Evolutionary conservation across 768 basidiomycete genomes (phyloP), one percentile per base, ranked within the genome.

Genomic region (Sporobolomyces pararoseus): DNA sequence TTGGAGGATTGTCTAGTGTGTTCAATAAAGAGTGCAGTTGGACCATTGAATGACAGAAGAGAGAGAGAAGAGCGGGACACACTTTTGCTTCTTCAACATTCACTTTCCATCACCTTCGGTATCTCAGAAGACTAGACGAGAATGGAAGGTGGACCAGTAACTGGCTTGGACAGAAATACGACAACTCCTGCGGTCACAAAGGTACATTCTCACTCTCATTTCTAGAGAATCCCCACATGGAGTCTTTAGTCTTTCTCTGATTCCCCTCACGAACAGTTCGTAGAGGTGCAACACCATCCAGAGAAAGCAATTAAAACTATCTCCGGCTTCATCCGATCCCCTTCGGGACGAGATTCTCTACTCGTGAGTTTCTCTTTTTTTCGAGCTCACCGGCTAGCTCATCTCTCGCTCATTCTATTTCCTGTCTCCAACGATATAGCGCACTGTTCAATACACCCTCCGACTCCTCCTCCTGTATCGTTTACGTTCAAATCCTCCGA

Each of bases 391-490:
- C 39, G 35, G 6, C 46, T 47, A 34, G 9, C 53, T 32, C 19
- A 6, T 32, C 32, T 54, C 4, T 34, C 53, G 53, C 12, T 7
- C 25, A 27, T 25, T 5, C 50, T 37, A 25, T 42, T 42, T 7
- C 35, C 13, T n/a, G 4, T 42, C 27, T 23, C 9, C 27, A 42
- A 42, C 58, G 42, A 3, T 39, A 35, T 44, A 70, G 68, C n/a
- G 51, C 7, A 49, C 63, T 3, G 9, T 63, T 7, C 70, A 71
- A 51, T 71, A 62, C 60, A 13, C 47, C 2, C 49, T 71, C 4
- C 59, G 70, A 0, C 59, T 71, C 0, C 2, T 35, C 0, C 23
- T 71, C 13, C 34, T 52, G 21, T 44, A 60, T 17, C 63, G 63
- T 27, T n/a, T 32, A 2, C 23, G 32, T 16, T 7, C 17, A 4